Evolutionary conservation across 225 moss, liverwort and hornwort genomes (phyloP).

Genomic region (Pleurozium schreberi): DNA sequence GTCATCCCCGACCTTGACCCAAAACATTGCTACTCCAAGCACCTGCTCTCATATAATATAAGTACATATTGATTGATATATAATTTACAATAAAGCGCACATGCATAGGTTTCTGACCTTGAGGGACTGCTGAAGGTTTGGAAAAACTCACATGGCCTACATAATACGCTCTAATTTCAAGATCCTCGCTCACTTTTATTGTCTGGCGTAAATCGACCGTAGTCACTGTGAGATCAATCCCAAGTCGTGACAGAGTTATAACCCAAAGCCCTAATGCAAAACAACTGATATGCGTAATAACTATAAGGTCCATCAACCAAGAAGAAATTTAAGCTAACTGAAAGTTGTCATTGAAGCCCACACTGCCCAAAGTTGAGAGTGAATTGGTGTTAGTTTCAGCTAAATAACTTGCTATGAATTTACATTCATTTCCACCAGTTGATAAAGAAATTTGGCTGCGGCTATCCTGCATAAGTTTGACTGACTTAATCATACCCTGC

Average conservation of each 20-base stretch:
- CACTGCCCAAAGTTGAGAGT: background rate
- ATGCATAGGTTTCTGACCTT: background rate
- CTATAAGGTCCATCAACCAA: background rate
- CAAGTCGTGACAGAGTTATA: background rate
- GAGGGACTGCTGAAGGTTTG: background rate
- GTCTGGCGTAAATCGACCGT: conserved; percentile 92
- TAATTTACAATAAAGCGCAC: background rate
- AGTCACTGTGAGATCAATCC: conserved; percentile 46
- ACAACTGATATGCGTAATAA: background rate
- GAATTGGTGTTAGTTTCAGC: no score
- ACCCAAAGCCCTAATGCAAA: background rate
- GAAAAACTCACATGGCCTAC: conserved; percentile 82
- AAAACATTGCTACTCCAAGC: conserved; percentile 97
- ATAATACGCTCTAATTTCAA: conserved; percentile 92
- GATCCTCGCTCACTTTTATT: conserved; percentile 54
- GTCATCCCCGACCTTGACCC: conserved; percentile 81
- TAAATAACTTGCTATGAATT: background rate
- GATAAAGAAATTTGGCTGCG: background rate
- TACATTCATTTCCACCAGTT: background rate
- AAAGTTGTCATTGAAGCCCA: background rate
- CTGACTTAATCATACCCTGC: background rate
- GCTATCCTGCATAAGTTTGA: background rate
- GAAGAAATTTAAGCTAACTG: background rate
- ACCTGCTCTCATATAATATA: conserved; percentile 35
- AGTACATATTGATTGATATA: background rate